These are phyloP conservation scores for Eutrema salsugineum DNA, from an alignment of 441 rosid genomes.

Conservation along the genomic window DNA sequence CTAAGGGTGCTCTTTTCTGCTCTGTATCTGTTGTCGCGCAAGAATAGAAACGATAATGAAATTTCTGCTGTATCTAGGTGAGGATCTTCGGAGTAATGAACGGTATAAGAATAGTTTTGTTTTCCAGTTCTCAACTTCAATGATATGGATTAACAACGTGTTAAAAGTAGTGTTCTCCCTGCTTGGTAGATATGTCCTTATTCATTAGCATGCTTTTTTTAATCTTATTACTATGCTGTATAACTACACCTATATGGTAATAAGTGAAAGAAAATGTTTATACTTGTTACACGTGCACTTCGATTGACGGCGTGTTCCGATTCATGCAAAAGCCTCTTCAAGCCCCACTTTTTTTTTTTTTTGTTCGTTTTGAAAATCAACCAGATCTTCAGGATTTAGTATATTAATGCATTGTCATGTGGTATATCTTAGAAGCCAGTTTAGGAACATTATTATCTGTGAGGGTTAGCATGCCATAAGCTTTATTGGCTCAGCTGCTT, in stretches of 20 bases:
- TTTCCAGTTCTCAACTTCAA: conserved; percentile 10
- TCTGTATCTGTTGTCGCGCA: conserved; percentile 66
- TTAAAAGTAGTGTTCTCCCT: conserved; percentile 5
- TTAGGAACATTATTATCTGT: conserved; percentile 11
- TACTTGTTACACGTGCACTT: background rate
- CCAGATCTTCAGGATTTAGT: conserved; percentile 6
- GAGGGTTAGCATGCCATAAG: conserved; percentile 1
- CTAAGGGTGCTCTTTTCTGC: conserved; percentile 81
- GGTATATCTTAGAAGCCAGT: conserved; percentile 12
- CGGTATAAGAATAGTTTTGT: conserved; percentile 11
- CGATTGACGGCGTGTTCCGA: conserved; percentile 9
- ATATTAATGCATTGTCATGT: conserved; percentile 10
- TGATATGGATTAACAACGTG: conserved; percentile 1
- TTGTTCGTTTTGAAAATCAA: background rate
- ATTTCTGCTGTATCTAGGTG: conserved; percentile 91
- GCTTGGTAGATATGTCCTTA: conserved; percentile 9
- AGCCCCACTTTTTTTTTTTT: background rate
- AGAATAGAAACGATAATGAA: conserved; percentile 70
- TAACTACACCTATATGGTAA: background rate
- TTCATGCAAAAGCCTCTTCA: conserved; percentile 9
- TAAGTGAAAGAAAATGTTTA: background rate
- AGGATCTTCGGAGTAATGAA: conserved; percentile 25
- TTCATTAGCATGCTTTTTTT: background rate
- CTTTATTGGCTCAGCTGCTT: conserved; percentile 14
- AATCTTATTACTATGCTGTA: background rate